Evolutionary conservation across 306 rosid genomes (phyloP).

Genomic region (Vigna angularis): DNA sequence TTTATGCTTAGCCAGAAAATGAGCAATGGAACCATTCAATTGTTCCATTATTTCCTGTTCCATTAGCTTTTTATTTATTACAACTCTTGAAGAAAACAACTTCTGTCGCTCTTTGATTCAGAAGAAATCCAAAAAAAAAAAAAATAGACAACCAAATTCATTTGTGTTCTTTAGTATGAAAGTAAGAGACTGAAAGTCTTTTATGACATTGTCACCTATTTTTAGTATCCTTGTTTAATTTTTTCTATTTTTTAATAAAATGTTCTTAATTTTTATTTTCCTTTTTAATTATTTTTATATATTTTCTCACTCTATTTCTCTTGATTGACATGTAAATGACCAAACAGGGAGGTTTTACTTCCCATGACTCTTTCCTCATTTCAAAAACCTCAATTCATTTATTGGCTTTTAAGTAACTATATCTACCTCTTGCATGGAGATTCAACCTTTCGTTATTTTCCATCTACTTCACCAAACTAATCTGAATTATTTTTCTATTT

Average conservation of each 20-base stretch:
- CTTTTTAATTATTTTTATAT: too few relatives aligned
- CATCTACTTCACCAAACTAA: neutral
- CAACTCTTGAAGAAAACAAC: neutral
- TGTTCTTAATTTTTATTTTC: too few relatives aligned
- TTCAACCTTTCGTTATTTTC: slow-evolving; percentile 21
- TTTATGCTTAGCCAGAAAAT: neutral
- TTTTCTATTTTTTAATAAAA: too few relatives aligned
- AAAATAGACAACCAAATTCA: too few relatives aligned
- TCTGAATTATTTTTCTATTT: neutral
- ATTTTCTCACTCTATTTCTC: too few relatives aligned
- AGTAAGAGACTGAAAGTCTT: too few relatives aligned
- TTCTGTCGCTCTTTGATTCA: too few relatives aligned
- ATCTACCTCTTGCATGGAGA: slow-evolving; percentile 3
- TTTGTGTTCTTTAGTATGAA: too few relatives aligned
- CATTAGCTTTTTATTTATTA: slow-evolving; percentile 20
- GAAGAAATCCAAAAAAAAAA: too few relatives aligned
- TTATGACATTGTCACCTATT: too few relatives aligned
- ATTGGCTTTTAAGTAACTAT: slow-evolving; percentile 19
- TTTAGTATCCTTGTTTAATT: too few relatives aligned
- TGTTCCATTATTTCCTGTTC: neutral
- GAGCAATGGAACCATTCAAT: neutral
- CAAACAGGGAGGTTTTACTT: neutral
- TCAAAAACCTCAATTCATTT: slow-evolving; percentile 22
- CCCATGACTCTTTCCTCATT: neutral
- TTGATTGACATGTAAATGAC: neutral